Percentiles rank a stretch among this genome's conserved stretches.
These are phyloP conservation scores for Gossypium gossypioides DNA, from an alignment of 441 rosid genomes.

Conservation along the genomic window DNA sequence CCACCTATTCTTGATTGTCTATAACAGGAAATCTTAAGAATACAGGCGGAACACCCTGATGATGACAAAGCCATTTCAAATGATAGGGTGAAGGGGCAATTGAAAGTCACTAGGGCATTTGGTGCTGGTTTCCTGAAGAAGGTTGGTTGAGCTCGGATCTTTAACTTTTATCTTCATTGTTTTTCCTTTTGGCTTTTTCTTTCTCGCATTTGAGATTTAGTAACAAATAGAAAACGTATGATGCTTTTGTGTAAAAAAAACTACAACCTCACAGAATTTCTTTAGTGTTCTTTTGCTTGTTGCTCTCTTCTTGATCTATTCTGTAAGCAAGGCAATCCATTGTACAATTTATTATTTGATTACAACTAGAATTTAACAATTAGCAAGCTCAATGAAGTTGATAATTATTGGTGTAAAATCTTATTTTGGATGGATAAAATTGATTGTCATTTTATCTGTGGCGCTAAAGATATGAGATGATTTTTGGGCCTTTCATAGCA, in stretches of 20 bases:
- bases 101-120: slow-evolving; percentile 87
- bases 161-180: background rate
- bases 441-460: background rate
- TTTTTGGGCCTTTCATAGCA: background rate
- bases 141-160: slow-evolving; percentile 31
- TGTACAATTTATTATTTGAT: background rate
- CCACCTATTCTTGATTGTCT: slow-evolving; percentile 15
- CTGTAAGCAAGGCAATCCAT: background rate
- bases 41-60: slow-evolving; percentile 77
- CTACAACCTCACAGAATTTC: background rate
- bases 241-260: background rate
- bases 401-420: background rate
- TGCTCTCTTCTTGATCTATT: background rate
- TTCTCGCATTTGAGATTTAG: background rate
- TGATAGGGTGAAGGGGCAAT: slow-evolving; percentile 82
- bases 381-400: background rate
- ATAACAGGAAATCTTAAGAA: slow-evolving; percentile 67
- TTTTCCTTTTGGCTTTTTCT: background rate
- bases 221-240: background rate
- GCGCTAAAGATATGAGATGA: background rate
- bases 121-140: slow-evolving; percentile 91
- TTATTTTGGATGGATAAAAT: background rate
- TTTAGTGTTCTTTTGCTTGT: background rate
- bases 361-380: background rate
- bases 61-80: slow-evolving; percentile 69